phyloP scores from a whole-genome alignment of 2,329 filamentous ascomycete genomes.

The Nothophaeocryptopus gaeumannii region DNA sequence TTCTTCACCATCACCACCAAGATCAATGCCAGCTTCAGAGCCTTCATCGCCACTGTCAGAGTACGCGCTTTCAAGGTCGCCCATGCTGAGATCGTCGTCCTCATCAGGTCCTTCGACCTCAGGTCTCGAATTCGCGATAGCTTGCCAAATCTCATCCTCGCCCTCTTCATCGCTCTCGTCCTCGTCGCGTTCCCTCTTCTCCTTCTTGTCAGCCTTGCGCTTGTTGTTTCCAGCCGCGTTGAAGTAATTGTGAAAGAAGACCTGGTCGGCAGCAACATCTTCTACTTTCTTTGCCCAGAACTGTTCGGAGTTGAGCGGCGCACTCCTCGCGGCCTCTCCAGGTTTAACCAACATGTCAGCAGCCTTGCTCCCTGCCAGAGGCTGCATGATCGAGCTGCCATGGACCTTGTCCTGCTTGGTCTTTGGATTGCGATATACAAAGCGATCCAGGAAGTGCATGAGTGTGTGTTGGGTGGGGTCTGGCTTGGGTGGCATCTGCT shows the following conservation, averaged over 20 bases:
- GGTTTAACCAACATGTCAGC: conserved; percentile 61
- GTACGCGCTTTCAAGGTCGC: conserved; percentile 41
- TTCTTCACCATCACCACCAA: conserved; percentile 41
- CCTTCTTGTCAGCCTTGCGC: conserved; percentile 55
- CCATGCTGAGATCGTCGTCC: conserved; percentile 57
- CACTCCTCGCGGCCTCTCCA: conserved; percentile 45
- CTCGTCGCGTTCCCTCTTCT: conserved; percentile 48
- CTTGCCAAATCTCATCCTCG: conserved; percentile 83
- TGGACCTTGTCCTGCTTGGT: conserved; percentile 58
- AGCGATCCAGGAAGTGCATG: conserved; percentile 94
- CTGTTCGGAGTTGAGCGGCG: conserved; percentile 74
- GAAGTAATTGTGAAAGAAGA: conserved; percentile 99
- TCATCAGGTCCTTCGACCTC: conserved; percentile 66
- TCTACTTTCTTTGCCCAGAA: conserved; percentile 92
- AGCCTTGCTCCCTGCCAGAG: conserved; percentile 64
- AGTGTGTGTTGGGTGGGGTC: conserved; percentile 87
- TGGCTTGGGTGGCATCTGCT: conserved; percentile 77
- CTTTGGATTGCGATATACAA: conserved; percentile 96
- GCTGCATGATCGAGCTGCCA: conserved; percentile 95
- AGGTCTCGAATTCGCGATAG: conserved; percentile 75
- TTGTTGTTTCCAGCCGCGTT: conserved; percentile 59
- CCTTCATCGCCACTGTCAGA: conserved; percentile 37
- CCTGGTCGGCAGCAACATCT: conserved; percentile 84
- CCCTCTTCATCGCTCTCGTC: conserved; percentile 42
- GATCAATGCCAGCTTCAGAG: conserved; percentile 50